Evolutionary conservation across 2,329 filamentous ascomycete genomes (phyloP).

Genomic region (Pyrenophora tritici-repentis): DNA sequence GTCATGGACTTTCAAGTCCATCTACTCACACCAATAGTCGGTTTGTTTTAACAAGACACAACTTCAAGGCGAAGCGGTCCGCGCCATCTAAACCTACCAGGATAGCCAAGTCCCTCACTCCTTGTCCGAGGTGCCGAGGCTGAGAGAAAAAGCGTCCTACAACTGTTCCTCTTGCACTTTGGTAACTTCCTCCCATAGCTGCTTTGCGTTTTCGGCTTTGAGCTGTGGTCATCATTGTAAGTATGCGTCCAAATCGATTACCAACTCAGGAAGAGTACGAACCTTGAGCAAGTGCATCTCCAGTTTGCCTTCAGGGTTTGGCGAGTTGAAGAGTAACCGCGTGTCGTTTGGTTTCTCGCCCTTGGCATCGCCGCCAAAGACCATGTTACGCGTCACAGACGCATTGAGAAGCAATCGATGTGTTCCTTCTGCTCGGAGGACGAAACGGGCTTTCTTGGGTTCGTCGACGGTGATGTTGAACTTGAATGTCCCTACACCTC

Average conservation of each 20-base stretch:
- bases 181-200: constrained; percentile 32
- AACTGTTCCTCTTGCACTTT: constrained; percentile 28
- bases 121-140: constrained; percentile 3
- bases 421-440: constrained; percentile 91
- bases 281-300: constrained; percentile 64
- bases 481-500: constrained; percentile 81
- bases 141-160: constrained; percentile 21
- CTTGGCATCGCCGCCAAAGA: constrained; percentile 70
- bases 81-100: neutral
- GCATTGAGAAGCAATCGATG: constrained; percentile 87
- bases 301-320: constrained; percentile 57
- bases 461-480: constrained; percentile 62
- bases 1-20: too few relatives aligned
- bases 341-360: constrained; percentile 71
- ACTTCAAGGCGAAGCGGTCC: neutral
- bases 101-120: neutral
- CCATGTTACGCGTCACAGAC: constrained; percentile 76
- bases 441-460: constrained; percentile 66
- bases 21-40: too few relatives aligned
- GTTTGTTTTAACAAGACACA: too few relatives aligned
- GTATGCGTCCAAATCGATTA: neutral
- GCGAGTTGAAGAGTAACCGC: constrained; percentile 66
- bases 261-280: constrained; percentile 23
- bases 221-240: constrained; percentile 17
- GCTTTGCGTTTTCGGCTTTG: constrained; percentile 28